Conservation (phyloP, 1,284 basidiomycete species). For the Fomitopsis palustris region DNA sequence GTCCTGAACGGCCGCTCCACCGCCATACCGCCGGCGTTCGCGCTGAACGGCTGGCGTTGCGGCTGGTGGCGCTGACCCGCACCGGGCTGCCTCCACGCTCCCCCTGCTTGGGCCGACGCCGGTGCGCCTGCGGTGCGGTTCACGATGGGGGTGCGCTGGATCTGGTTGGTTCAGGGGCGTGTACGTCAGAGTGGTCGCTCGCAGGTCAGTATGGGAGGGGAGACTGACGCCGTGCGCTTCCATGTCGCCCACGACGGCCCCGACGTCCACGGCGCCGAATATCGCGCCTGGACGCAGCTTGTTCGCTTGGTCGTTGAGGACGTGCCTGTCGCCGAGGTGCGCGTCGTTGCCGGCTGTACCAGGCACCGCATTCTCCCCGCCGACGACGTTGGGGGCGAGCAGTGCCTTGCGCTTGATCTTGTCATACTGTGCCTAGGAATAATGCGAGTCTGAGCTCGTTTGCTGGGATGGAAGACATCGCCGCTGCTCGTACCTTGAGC, state of each 20-base stretch:
- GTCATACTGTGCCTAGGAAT: slow-evolving; percentile 63
- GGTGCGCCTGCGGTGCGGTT: slow-evolving; percentile 39
- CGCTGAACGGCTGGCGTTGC: slow-evolving; percentile 45
- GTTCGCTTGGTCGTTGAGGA: slow-evolving; percentile 15
- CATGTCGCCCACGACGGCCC: slow-evolving; percentile 64
- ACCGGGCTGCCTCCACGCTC: slow-evolving; percentile 27
- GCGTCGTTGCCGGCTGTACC: slow-evolving; percentile 1
- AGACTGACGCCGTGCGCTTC: slow-evolving; percentile 57
- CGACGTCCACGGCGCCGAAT: slow-evolving; percentile 40
- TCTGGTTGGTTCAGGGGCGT: slow-evolving; percentile 38
- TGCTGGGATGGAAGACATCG: not conserved
- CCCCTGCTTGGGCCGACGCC: slow-evolving; percentile 10
- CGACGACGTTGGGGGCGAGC: slow-evolving; percentile 36
- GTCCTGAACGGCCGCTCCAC: slow-evolving; percentile 44
- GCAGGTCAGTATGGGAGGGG: not conserved
- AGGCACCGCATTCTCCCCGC: slow-evolving; percentile 14
- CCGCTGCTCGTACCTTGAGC: slow-evolving; percentile 52
- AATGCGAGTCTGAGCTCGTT: not conserved
- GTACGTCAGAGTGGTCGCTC: not conserved
- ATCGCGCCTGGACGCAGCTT: slow-evolving; percentile 14
- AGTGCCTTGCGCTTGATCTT: slow-evolving; percentile 77
- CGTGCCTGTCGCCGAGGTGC: slow-evolving; percentile 7
- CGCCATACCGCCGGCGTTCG: slow-evolving; percentile 23
- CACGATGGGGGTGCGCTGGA: slow-evolving; percentile 70
- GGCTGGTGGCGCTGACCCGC: slow-evolving; percentile 22